Evolutionary conservation across 2,329 filamentous ascomycete species (phyloP), one percentile per base, ranked within the genome.

Genomic region (Raffaelea ambrosiae): DNA sequence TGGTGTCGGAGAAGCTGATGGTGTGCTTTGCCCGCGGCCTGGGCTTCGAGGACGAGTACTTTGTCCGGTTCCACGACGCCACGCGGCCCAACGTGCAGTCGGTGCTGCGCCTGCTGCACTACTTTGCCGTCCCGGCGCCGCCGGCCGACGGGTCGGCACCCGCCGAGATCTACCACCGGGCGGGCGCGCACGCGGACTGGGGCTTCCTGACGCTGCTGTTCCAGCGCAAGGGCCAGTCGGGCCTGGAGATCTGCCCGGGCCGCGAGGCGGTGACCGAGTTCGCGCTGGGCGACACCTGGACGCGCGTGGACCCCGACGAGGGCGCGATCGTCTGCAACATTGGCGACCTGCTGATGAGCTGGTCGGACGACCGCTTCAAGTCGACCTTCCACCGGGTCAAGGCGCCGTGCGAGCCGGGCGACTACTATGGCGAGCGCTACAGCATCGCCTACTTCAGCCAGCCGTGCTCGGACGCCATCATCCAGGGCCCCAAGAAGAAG

Each of bases 361-460:
- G 80, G 79, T 77, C 72, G 23, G 80, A 84, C 57, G 81, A 84
- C 59, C 71, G 79, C 19, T 83, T 84, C 66, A 84, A 83, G 63
- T 79, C 73, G 38, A 82, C 79, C 0, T 78, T 81, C 46, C 81
- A 84, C 61, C 71, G 79, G 3, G 79, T 84, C 49, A 80, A 79
- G 62, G 76, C 78, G 1, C 79, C 79, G 0, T 68, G 63, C 23
- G 75, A 81, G 54, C 65, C 66, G 0, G 58, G 57, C 8, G 70
- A 74, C 55, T 79, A 73, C 58, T 83, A 73, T 55, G 77, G 77
- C 5, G 71, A 75, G 54, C 69, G 80, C 39, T 84, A 81, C 59
- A 81, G 76, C 58, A 78, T 84, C 58, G 80, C 80, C 8, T 84
- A 76, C 55, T 81, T 62, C 80, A 79, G 54, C 48, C 53, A 64